Evolutionary conservation across 306 rosid species (phyloP), one percentile per base, ranked within the genome.

Genomic region (Inga oerstediana): DNA sequence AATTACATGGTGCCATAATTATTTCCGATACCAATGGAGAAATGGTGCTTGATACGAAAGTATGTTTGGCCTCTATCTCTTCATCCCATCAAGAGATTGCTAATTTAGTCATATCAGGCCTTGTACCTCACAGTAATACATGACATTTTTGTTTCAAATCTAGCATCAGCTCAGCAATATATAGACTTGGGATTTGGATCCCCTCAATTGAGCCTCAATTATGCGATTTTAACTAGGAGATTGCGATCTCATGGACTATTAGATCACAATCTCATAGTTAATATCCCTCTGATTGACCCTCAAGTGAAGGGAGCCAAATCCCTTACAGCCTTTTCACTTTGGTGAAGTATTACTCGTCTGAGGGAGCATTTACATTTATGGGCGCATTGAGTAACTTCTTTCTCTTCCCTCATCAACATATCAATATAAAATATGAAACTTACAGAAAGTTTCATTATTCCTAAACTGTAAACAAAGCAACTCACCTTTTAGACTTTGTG

Each of bases 1-100:
- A 97, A 88, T 88, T 90, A 5, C 99, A 97, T 22, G 99, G 99
- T 72, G 98, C 98, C 74, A 83, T 83, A 82, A 75, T 90, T 70
- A 48, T 81, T 72, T 77, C 88, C 20, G 98, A 97, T 84, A 91
- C 85, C 84, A 87, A 79, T 3, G 93, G 94, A 71, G 97, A 97
- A 72, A 54, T 88, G 90, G 89, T 88, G 70, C 86, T 97, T 75
- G 98, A 97, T 79, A 62, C 97, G 3, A 97, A 94, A 87, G 99
- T 97, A 88, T 80, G 89, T 85, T 72, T 70, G 66, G 76, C 79
- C 72, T 76, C 83, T 52, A 67, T 44, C 43, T 61, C 78, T 59
- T 72, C 44, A 62, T 44, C n/a, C 72, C 81, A 37, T 75, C 20
- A n/a, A 59, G 32, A 17, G 34, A 61, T 17, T 71, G 51, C 39